A percentile compares a stretch with the other conserved stretches of the same genome.
Conservation (phyloP, 2,329 filamentous ascomycete species). For the Botryotinia globosa region DNA sequence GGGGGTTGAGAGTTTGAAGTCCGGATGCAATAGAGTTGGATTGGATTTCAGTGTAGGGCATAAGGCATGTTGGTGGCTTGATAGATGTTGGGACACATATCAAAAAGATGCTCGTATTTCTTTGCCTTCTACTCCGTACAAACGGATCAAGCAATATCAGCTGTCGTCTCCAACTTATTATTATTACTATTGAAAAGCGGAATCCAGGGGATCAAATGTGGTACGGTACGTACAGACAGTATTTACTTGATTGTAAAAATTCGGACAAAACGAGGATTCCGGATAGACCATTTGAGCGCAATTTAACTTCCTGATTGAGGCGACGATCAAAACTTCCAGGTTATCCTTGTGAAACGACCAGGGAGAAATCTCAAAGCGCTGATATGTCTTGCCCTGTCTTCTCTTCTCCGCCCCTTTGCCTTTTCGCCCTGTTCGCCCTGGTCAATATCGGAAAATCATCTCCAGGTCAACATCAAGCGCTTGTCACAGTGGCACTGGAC, state of each 20-base stretch:
- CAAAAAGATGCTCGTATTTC: not conserved
- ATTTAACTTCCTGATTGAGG: slow-evolving; percentile 15
- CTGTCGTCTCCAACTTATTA: not conserved
- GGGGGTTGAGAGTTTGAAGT: not conserved
- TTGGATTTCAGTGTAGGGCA: slow-evolving; percentile 1
- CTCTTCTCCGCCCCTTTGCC: not conserved
- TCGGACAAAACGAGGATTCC: slow-evolving; percentile 7
- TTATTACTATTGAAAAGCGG: not conserved
- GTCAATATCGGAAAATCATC: not conserved
- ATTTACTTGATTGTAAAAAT: not conserved
- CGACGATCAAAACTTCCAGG: slow-evolving; percentile 12
- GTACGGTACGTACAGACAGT: too few species aligned
- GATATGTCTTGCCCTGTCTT: not conserved
- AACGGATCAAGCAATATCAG: slow-evolving; percentile 1
- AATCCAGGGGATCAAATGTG: not conserved
- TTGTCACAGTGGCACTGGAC: not conserved
- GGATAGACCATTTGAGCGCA: not conserved
- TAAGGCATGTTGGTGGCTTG: slow-evolving; percentile 17
- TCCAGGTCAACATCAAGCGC: slow-evolving; percentile 8
- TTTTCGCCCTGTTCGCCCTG: not conserved
- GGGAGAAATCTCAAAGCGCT: slow-evolving; percentile 1
- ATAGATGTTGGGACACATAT: slow-evolving; percentile 7
- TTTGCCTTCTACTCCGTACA: not conserved
- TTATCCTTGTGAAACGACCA: slow-evolving; percentile 10
- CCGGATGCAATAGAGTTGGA: not conserved